Evolutionary conservation across 2,329 filamentous ascomycete genomes (phyloP).

Genomic region (Fusarium illudens): DNA sequence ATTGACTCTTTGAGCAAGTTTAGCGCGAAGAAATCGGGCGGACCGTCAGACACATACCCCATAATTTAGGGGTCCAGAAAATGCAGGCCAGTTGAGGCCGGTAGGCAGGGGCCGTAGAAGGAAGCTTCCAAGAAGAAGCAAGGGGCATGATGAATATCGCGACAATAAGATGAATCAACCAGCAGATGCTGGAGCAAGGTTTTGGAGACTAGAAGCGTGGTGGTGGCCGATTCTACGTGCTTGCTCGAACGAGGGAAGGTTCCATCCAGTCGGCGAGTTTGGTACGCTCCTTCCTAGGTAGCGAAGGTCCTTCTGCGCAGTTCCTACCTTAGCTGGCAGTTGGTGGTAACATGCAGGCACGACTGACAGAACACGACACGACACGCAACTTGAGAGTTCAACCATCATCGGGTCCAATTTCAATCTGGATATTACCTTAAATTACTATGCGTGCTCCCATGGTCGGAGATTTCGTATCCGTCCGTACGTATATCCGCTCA

Average conservation of each 20-base stretch:
- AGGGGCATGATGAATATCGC: constrained; percentile 2
- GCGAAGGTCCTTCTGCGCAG: neutral
- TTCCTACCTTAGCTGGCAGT: neutral
- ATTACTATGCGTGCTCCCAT: neutral
- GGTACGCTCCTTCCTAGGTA: neutral
- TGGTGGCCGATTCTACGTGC: neutral
- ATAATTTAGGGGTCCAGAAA: constrained; percentile 33
- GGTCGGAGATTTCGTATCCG: constrained; percentile 5
- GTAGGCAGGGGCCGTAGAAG: constrained; percentile 3
- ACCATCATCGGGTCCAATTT: constrained; percentile 3
- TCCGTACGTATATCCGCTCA: neutral
- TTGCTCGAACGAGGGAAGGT: neutral
- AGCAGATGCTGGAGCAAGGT: neutral
- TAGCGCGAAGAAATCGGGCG: constrained; percentile 31
- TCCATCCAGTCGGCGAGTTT: neutral
- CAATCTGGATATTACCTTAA: constrained; percentile 3
- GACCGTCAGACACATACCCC: constrained; percentile 14
- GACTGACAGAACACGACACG: neutral
- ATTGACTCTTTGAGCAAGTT: constrained; percentile 26
- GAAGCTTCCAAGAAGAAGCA: neutral
- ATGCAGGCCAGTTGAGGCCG: neutral
- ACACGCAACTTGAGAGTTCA: constrained; percentile 3
- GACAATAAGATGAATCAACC: constrained; percentile 4
- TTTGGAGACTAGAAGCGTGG: neutral
- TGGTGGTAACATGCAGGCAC: constrained; percentile 1